These are phyloP conservation scores for Lachancea nothofagi DNA, from an alignment of 805 yeast species.

Conservation along the genomic window DNA sequence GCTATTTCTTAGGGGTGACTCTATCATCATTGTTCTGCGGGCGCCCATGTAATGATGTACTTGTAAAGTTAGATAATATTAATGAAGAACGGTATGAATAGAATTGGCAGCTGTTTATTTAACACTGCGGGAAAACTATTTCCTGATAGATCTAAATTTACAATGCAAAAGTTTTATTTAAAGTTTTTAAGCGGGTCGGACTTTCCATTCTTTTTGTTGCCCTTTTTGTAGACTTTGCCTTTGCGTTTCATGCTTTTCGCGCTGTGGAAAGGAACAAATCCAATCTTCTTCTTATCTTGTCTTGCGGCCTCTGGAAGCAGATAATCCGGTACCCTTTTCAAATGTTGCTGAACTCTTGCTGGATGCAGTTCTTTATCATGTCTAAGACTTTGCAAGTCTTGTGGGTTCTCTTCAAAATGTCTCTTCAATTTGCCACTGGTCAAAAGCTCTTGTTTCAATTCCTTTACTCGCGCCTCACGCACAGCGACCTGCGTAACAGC, in stretches of 20 bases:
- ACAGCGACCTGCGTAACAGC: conserved; percentile 86
- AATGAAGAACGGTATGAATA: not conserved
- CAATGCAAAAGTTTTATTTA: conserved; percentile 24
- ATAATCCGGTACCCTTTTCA: conserved; percentile 90
- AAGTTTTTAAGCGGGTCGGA: conserved; percentile 63
- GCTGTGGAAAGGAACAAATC: conserved; percentile 65
- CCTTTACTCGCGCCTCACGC: conserved; percentile 89
- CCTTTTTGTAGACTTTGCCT: conserved; percentile 41
- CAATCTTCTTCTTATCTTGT: conserved; percentile 47
- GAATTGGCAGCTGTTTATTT: too few species aligned
- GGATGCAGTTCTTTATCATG: conserved; percentile 89
- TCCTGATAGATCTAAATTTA: not conserved
- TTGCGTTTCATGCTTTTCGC: conserved; percentile 36
- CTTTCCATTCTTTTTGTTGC: conserved; percentile 39
- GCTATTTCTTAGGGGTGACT: conserved; percentile 91
- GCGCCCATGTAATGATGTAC: conserved; percentile 29
- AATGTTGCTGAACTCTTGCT: conserved; percentile 72
- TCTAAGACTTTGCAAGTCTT: conserved; percentile 79
- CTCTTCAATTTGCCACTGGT: conserved; percentile 86
- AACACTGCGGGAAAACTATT: too few species aligned
- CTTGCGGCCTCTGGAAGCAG: conserved; percentile 77
- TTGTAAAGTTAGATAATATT: not conserved
- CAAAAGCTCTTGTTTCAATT: conserved; percentile 78
- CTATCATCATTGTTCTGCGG: conserved; percentile 77
- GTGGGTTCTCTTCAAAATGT: conserved; percentile 96